Conservation (phyloP, 148 eudicot species). For the Pouteria glomerata region DNA sequence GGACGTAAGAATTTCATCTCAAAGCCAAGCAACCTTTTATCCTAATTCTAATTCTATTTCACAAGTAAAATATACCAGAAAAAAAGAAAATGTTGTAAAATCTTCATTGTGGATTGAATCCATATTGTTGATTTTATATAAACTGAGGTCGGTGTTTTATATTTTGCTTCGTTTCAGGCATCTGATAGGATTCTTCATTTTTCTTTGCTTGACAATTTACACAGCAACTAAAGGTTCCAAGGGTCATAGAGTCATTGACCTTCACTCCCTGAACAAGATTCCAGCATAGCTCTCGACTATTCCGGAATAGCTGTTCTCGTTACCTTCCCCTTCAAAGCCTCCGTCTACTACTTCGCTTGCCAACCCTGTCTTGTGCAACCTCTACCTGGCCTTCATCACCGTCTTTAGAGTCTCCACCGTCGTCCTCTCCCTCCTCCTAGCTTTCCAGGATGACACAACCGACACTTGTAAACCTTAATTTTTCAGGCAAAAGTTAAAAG, state of each 20-base stretch:
- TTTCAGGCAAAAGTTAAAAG: no score
- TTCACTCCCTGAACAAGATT: slow-evolving; percentile 34
- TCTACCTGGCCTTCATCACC: slow-evolving; percentile 38
- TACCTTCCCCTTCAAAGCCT: slow-evolving; percentile 47
- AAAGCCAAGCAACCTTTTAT: no score
- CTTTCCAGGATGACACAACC: no score
- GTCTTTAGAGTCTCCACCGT: slow-evolving; percentile 33
- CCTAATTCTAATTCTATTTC: no score
- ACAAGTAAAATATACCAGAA: no score
- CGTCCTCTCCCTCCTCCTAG: slow-evolving; percentile 22
- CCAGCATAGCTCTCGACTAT: slow-evolving; percentile 39
- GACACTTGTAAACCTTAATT: no score
- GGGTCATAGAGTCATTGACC: slow-evolving; percentile 58
- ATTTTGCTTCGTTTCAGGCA: slow-evolving; percentile 43
- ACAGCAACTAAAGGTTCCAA: slow-evolving; percentile 61
- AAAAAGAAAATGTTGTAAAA: no score
- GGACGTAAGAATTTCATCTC: slow-evolving; percentile 40
- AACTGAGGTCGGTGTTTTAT: no score
- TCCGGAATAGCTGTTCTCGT: slow-evolving; percentile 43
- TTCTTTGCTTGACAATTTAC: slow-evolving; percentile 48
- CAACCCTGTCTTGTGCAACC: slow-evolving; percentile 31
- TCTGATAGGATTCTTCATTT: slow-evolving; percentile 64
- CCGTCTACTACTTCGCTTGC: slow-evolving; percentile 51
- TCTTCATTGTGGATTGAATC: no score
- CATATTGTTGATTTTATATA: no score